phyloP scores from a whole-genome alignment of 805 yeast species.

The Lipomyces kockii region DNA sequence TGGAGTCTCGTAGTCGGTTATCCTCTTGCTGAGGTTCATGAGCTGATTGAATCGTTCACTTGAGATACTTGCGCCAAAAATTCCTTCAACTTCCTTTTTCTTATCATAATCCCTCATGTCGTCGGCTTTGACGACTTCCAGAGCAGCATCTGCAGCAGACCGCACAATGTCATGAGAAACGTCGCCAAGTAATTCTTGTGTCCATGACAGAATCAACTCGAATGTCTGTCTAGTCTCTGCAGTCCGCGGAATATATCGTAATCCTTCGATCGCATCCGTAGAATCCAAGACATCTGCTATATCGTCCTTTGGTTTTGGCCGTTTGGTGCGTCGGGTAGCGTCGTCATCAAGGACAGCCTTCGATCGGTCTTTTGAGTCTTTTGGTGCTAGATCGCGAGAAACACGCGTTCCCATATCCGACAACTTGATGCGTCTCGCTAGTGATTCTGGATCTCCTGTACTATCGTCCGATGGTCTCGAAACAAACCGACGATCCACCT shows the following conservation, averaged over 20 bases:
- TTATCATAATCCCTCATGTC: constrained; percentile 51
- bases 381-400: constrained; percentile 37
- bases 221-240: constrained; percentile 57
- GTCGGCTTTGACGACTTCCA: constrained; percentile 60
- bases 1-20: constrained; percentile 55
- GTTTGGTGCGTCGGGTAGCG: constrained; percentile 8
- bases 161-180: constrained; percentile 73
- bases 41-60: constrained; percentile 56
- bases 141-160: constrained; percentile 70
- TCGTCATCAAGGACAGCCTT: constrained; percentile 23
- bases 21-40: constrained; percentile 50
- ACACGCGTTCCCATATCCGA: constrained; percentile 70
- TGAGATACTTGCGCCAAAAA: constrained; percentile 51
- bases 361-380: constrained; percentile 31
- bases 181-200: constrained; percentile 64
- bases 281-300: constrained; percentile 45
- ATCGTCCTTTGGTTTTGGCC: constrained; percentile 28
- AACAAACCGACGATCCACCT: constrained; percentile 59
- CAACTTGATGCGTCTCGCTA: constrained; percentile 68
- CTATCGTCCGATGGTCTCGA: constrained; percentile 55
- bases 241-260: constrained; percentile 67
- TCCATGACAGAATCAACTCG: constrained; percentile 64
- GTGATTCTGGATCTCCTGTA: constrained; percentile 68
- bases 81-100: constrained; percentile 56
- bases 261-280: constrained; percentile 50